These are phyloP conservation scores for Cubamyces sp. DNA, from an alignment of 768 basidiomycete species.

Conservation along the genomic window DNA sequence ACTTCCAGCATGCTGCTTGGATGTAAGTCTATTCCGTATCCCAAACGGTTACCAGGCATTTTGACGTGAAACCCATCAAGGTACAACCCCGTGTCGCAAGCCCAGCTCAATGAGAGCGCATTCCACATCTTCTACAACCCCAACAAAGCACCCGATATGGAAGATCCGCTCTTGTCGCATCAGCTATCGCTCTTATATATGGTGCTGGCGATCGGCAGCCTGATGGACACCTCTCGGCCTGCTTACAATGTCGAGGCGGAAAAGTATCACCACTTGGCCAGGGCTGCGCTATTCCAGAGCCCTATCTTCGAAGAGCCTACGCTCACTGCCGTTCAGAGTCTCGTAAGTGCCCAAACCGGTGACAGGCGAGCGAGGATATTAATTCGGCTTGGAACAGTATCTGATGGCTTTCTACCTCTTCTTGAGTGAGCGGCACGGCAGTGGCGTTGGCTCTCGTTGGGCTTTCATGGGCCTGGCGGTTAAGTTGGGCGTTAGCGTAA, in stretches of 20 bases:
- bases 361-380: constrained; percentile 39
- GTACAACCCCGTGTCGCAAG: constrained; percentile 66
- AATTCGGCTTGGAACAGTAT: constrained; percentile 44
- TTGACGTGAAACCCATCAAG: constrained; percentile 36
- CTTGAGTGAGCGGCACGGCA: constrained; percentile 45
- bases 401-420: constrained; percentile 56
- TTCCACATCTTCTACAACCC: constrained; percentile 58
- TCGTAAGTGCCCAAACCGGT: constrained; percentile 43
- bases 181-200: constrained; percentile 63
- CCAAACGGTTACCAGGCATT: not conserved
- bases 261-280: constrained; percentile 61
- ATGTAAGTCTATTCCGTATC: constrained; percentile 48
- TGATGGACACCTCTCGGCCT: constrained; percentile 61
- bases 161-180: constrained; percentile 51
- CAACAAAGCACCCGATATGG: constrained; percentile 45
- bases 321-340: constrained; percentile 62
- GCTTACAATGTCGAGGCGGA: constrained; percentile 61
- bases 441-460: constrained; percentile 64
- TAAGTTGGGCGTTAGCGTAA: constrained; percentile 69
- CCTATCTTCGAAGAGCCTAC: constrained; percentile 70
- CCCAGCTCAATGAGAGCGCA: constrained; percentile 56
- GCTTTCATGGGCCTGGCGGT: constrained; percentile 73
- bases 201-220: constrained; percentile 64
- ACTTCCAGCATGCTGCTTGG: constrained; percentile 71
- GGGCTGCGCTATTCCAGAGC: constrained; percentile 63